Conservation (phyloP, 805 yeast genomes). For the Tetrapisispora arboricola region DNA sequence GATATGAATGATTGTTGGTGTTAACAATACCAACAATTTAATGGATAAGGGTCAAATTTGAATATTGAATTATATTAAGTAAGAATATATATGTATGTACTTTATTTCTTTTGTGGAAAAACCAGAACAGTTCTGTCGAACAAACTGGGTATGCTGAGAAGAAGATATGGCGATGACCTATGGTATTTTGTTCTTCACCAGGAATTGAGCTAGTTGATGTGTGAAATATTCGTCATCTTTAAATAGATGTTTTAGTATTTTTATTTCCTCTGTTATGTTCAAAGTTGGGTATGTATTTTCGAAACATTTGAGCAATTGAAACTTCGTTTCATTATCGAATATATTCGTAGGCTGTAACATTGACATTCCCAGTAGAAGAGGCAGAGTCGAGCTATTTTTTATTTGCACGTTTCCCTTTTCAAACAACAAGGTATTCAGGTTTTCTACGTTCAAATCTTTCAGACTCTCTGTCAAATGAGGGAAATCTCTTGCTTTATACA, state of each 20-base stretch:
- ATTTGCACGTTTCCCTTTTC: slow-evolving; percentile 9
- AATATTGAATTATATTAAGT: too few relatives aligned
- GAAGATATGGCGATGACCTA: too few relatives aligned
- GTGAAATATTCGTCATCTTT: slow-evolving; percentile 6
- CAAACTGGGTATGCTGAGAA: too few relatives aligned
- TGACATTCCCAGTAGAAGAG: slow-evolving; percentile 20
- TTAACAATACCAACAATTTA: too few relatives aligned
- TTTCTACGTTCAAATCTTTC: slow-evolving; percentile 2
- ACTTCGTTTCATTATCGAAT: slow-evolving; percentile 4
- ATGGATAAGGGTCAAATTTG: too few relatives aligned
- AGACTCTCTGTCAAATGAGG: slow-evolving; percentile 16
- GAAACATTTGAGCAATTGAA: slow-evolving; percentile 9
- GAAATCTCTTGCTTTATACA: slow-evolving; percentile 19
- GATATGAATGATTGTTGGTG: too few relatives aligned
- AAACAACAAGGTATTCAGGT: slow-evolving; percentile 3
- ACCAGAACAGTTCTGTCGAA: too few relatives aligned
- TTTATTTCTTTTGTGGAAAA: too few relatives aligned
- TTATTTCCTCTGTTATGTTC: slow-evolving; percentile 5
- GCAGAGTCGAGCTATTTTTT: slow-evolving; percentile 14
- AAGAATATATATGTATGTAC: too few relatives aligned
- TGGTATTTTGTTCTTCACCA: background rate
- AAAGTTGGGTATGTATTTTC: slow-evolving; percentile 4
- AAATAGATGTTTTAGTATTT: slow-evolving; percentile 8
- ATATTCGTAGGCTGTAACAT: slow-evolving; percentile 10
- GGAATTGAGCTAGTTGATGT: slow-evolving; percentile 2